Base-by-base conservation (phyloP, 2,329 filamentous ascomycete genomes). In the Trichophyton equinum region DNA sequence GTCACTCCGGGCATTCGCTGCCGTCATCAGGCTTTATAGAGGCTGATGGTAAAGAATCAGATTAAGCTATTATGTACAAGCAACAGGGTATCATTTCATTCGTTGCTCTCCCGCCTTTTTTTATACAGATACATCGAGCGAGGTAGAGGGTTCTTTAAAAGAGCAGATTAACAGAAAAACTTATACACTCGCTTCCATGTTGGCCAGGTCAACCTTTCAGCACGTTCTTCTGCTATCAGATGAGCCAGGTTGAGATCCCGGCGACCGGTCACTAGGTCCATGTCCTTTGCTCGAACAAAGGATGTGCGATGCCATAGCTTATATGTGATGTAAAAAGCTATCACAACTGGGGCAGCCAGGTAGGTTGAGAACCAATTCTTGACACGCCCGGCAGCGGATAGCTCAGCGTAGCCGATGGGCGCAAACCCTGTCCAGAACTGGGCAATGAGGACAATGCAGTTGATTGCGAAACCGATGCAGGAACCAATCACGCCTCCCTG, bases 191-290 rank as follows among this genome's bases (percentile, higher is more conserved):
- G 60, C 61, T 64, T 64, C 61, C 59, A 63, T 9, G 30, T 56
- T 9, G 61, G 63, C 63, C 61, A 62, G 42, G 33, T 56, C 40
- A 61, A 25, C 11, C 60, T 36, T 36, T 63, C 61, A 6, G 61
- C 63, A 27, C 57, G 57, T 46, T 68, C 64, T 44, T 64, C 60
- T 1, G 74, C 78, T 69, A 85, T 80, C 73, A 86, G 83, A 51
- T 76, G 74, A 8, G 85, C 82, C 81, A 82, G 86, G 70, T 87
- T 81, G 59, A 86, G 77, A 71, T 83, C 79, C 62, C 85, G 79
- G 38, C 85, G 80, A 63, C 84, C 85, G 20, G 78, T 80, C 68
- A 87, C 84, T 59, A 88, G 78, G 66, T 88, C 85, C 62, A 88
- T 87, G 65, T 87, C 73, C 27, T 77, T 73, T 1, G 81, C 70